Base-by-base conservation (phyloP, 1,284 basidiomycete species). In the Schizophyllum commune region DNA sequence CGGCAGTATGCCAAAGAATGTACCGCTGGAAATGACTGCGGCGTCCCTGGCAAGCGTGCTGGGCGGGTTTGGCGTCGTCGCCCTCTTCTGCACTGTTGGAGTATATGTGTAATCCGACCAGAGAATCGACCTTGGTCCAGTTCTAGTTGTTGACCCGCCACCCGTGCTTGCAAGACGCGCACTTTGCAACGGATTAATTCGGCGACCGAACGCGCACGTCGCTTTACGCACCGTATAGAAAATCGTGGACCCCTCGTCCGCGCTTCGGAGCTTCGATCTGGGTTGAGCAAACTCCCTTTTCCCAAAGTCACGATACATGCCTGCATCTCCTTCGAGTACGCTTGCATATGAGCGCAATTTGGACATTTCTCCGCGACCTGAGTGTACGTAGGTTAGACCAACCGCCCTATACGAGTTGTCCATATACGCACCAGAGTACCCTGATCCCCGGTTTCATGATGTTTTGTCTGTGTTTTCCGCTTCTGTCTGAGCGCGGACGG, bases 281-380 rank as follows among this genome's bases (percentile, higher is more conserved):
- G 64, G 58, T 62, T 54, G 63, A 22, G 58, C 65, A 17, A 58
- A 56, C 13, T 53, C 57, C 56, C 21, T 1, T 56, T 11, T 58
- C 39, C 17, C 9, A 60, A 47, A 9, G 53, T 56, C 8, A 47
- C 33, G 63, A 71, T n/a, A 70, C 80, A 55, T 66, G 86, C 88
- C 82, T 91, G 90, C 72, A 85, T 83, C 68, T 91, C 88, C 71
- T 89, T 88, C 59, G 88, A 89, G 67, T 83, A 91, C 22, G 90
- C 89, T 67, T 89, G 87, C 66, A 86, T 78, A 74, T 94, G 85
- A 52, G 92, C 92, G 70, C 96, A 99, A 58, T 85, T 83, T 0
- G 94, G 94, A 71, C 97, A 99, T 74, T 90, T 91, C 74, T 98
- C 96, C 60, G 91, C 87, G 47, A 94, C 92, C 91, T 97, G 27